Percentiles rank a stretch among this genome's conserved stretches.
These are phyloP conservation scores for Plasmodium cynomolgi DNA, from an alignment of 169 alveolate genomes.

Conservation along the genomic window DNA sequence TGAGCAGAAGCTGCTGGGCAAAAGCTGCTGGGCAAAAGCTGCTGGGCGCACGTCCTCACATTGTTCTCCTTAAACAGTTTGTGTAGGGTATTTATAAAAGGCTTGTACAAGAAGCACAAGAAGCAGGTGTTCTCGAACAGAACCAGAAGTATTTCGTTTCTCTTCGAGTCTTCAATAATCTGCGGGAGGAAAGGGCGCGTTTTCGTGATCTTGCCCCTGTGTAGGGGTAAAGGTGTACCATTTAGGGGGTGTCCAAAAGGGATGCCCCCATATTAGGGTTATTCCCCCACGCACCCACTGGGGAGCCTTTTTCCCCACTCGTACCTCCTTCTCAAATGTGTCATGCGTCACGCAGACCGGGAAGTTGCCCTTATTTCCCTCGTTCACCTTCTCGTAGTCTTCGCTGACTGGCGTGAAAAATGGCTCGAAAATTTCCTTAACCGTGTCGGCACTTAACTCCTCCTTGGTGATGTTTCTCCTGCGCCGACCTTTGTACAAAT, in stretches of 20 bases:
- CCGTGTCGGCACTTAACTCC: constrained; percentile 12
- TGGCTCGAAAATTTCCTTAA: constrained; percentile 39
- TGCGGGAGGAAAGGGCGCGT: not conserved
- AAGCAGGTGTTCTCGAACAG: constrained; percentile 66
- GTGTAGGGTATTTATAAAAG: constrained; percentile 65
- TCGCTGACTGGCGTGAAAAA: constrained; percentile 67
- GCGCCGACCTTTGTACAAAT: constrained; percentile 68
- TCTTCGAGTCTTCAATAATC: constrained; percentile 72
- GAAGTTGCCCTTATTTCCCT: constrained; percentile 39
- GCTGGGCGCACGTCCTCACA: not conserved
- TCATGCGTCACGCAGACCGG: constrained; percentile 67
- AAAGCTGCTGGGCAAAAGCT: not conserved
- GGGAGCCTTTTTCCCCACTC: not conserved
- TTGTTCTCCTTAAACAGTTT: constrained; percentile 66
- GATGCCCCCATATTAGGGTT: not conserved
- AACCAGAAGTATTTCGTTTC: constrained; percentile 43
- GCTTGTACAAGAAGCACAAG: constrained; percentile 65
- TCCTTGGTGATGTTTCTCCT: constrained; percentile 62
- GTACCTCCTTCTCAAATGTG: constrained; percentile 72
- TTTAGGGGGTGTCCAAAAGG: not conserved
- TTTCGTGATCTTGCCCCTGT: not conserved
- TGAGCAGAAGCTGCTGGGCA: not conserved
- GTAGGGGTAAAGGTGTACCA: not conserved
- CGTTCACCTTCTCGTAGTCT: constrained; percentile 40
- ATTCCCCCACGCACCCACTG: not conserved